Evolutionary conservation across 371 early-diverging fungal genomes (phyloP).

Genomic region (Mortierella sp.): DNA sequence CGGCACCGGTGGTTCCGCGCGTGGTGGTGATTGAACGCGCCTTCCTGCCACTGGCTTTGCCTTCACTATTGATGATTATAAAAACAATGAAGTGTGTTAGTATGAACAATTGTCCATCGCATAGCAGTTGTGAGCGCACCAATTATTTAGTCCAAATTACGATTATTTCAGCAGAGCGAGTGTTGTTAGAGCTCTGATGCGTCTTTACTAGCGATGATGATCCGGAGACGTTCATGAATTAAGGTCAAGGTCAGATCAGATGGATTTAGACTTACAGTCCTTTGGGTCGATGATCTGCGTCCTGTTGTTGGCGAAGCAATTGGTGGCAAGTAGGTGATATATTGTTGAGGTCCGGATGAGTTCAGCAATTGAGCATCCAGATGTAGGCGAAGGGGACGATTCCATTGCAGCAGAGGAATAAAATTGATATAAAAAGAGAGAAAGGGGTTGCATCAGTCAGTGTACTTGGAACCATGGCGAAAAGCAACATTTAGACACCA

Average conservation of each 20-base stretch:
- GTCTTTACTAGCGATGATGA: not conserved
- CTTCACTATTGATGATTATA: constrained; percentile 15
- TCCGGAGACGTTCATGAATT: not conserved
- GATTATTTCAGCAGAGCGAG: not conserved
- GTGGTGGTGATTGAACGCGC: constrained; percentile 37
- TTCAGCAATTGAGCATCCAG: not conserved
- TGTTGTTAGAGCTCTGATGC: not conserved
- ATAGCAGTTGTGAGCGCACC: constrained; percentile 13
- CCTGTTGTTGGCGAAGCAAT: constrained; percentile 10
- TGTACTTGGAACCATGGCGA: not conserved
- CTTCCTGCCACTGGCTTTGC: constrained; percentile 22
- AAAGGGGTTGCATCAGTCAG: not conserved
- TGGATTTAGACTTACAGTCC: constrained; percentile 37
- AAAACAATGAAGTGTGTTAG: not conserved
- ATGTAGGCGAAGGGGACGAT: not conserved
- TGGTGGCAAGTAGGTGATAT: not conserved
- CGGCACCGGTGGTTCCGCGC: constrained; percentile 27
- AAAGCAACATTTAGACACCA: not conserved
- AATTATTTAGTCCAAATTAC: not conserved
- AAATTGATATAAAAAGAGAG: not conserved
- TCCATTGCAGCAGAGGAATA: not conserved
- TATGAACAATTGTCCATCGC: not conserved
- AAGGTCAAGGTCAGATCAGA: not conserved
- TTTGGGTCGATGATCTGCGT: constrained; percentile 43
- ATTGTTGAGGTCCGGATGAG: not conserved